These are phyloP conservation scores for Candida manassasensis DNA, from an alignment of 805 yeast genomes.

Conservation along the genomic window DNA sequence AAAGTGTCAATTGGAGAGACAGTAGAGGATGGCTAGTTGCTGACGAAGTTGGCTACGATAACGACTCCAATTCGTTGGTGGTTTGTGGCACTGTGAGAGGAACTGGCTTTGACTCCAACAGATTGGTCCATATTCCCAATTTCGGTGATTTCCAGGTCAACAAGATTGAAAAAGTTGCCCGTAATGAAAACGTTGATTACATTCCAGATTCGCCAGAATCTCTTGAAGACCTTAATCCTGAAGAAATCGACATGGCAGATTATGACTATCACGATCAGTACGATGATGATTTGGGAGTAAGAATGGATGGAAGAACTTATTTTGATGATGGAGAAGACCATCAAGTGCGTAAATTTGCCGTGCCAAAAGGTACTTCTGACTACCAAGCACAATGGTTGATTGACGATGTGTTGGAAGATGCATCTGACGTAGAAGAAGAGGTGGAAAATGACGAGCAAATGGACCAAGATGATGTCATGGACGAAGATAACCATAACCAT, in stretches of 20 bases:
- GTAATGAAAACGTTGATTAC: slow-evolving; percentile 12
- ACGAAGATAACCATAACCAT: slow-evolving; percentile 16
- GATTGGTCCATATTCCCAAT: slow-evolving; percentile 82
- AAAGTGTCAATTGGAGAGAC: slow-evolving; percentile 87
- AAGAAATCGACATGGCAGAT: slow-evolving; percentile 44
- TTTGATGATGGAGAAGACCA: slow-evolving; percentile 24
- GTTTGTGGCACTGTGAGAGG: slow-evolving; percentile 89
- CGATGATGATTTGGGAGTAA: slow-evolving; percentile 39
- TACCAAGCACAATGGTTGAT: slow-evolving; percentile 74
- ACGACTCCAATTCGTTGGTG: slow-evolving; percentile 40
- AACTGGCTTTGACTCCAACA: slow-evolving; percentile 69
- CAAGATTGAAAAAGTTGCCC: slow-evolving; percentile 49
- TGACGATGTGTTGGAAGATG: slow-evolving; percentile 48
- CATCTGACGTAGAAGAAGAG: slow-evolving; percentile 41
- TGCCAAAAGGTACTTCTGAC: slow-evolving; percentile 71
- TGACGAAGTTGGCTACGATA: slow-evolving; percentile 50
- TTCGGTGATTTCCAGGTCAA: slow-evolving; percentile 82
- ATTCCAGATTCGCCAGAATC: slow-evolving; percentile 45
- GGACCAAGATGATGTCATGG: slow-evolving; percentile 31
- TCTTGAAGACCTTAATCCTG: slow-evolving; percentile 57
- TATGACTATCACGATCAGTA: slow-evolving; percentile 31
- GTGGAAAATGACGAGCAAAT: slow-evolving; percentile 36
- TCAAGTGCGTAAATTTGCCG: slow-evolving; percentile 27
- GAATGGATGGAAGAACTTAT: slow-evolving; percentile 55
- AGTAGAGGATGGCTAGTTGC: slow-evolving; percentile 84